Percentiles rank a stretch among this genome's conserved stretches.
phyloP scores from a whole-genome alignment of 305 asterid species.

The Fraxinus platypoda region DNA sequence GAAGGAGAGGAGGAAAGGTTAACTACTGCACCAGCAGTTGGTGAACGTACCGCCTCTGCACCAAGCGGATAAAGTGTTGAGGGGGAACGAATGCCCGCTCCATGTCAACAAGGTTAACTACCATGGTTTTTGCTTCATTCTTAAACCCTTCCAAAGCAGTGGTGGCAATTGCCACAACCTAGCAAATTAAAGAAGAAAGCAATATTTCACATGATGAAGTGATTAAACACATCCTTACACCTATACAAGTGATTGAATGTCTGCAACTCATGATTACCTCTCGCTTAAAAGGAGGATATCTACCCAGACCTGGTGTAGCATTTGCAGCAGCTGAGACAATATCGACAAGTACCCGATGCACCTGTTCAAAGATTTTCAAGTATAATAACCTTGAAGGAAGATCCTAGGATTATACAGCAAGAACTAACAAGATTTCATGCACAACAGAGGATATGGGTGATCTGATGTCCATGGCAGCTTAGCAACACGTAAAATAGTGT shows the following conservation, averaged over 20 bases:
- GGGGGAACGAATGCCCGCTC: conserved; percentile 99
- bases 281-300: conserved; percentile 98
- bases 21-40: conserved; percentile 7
- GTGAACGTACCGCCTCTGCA: conserved; percentile 80
- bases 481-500: background rate
- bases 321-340: conserved; percentile 92
- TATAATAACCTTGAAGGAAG: conserved; percentile 12
- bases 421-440: background rate
- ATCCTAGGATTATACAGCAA: conserved; percentile 9
- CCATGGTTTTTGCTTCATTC: conserved; percentile 88
- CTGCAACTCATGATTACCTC: conserved; percentile 53
- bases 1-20: background rate
- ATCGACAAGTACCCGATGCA: conserved; percentile 91
- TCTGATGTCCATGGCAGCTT: background rate
- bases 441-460: background rate
- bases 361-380: conserved; percentile 40
- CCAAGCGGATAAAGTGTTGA: conserved; percentile 92
- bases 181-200: conserved; percentile 23
- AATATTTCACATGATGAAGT: conserved; percentile 14
- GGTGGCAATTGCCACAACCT: conserved; percentile 88
- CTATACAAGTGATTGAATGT: background rate
- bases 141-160: conserved; percentile 91
- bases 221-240: conserved; percentile 1
- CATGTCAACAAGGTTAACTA: conserved; percentile 99
- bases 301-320: conserved; percentile 98